A percentile compares a stretch with the other conserved stretches of the same genome.
phyloP scores from a whole-genome alignment of 1,284 basidiomycete species.

The Sutorius eximius region DNA sequence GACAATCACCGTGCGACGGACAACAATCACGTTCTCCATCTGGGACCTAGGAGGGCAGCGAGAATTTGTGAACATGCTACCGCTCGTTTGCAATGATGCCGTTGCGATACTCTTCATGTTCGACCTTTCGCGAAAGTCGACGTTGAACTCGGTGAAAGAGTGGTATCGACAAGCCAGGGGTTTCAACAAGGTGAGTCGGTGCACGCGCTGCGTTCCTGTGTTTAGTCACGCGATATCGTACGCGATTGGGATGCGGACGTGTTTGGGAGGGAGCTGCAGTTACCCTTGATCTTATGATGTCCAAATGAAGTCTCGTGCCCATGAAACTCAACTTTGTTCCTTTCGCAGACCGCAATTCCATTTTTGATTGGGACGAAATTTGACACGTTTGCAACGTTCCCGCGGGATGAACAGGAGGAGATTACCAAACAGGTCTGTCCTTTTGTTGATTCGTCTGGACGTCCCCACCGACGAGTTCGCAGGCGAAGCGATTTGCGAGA shows the following conservation, averaged over 20 bases:
- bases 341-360: constrained; percentile 83
- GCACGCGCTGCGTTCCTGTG: not conserved
- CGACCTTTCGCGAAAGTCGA: constrained; percentile 94
- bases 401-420: constrained; percentile 97
- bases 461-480: constrained; percentile 15
- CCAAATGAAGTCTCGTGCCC: constrained; percentile 1
- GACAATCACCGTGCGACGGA: constrained; percentile 94
- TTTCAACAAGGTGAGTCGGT: constrained; percentile 85
- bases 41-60: constrained; percentile 98
- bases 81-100: constrained; percentile 96
- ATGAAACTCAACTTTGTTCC: constrained; percentile 16
- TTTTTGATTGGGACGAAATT: constrained; percentile 98
- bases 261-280: not conserved
- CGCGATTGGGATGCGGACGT: not conserved
- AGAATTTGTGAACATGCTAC: constrained; percentile 99
- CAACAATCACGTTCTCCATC: constrained; percentile 98
- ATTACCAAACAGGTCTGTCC: constrained; percentile 87
- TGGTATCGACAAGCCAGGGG: constrained; percentile 99
- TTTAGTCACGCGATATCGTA: not conserved
- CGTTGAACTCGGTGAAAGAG: constrained; percentile 96
- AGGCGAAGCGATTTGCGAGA: constrained; percentile 94
- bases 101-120: constrained; percentile 99
- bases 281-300: constrained; percentile 1
- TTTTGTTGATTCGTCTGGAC: constrained; percentile 10
- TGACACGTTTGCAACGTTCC: constrained; percentile 94